Evolutionary conservation across 129 eudicot species (phyloP), one percentile per base, ranked within the genome.

Genomic region (Centella asiatica): DNA sequence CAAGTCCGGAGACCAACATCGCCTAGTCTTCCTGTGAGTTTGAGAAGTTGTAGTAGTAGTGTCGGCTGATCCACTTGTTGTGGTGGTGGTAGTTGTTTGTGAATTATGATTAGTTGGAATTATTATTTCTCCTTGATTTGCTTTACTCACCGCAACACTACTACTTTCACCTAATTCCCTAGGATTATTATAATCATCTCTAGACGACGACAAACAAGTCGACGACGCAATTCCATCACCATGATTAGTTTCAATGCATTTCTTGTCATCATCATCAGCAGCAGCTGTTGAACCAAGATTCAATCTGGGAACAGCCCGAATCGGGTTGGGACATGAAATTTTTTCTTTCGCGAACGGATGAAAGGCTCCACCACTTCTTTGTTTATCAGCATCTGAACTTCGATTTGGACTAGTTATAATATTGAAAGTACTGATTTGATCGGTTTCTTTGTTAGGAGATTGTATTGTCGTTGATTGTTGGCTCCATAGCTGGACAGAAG

Each of bases 1-100:
- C 78, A 93, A 81, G 57, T 93, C 99, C 44, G 99, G 99, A 10
- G 96, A 93, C 99, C 99, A 93, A 52, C 99, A 87, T 56, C 99
- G 54, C 68, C 99, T 68, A 14, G 95, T 86, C 76, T 93, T 93
- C 65, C 99, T 62, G 32, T 92, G 95, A 64, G 86, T 72, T 54
- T 92, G 98, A 36, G 81, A 54, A 55, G 40, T 64, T 5, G 77
- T 66, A 47, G 67, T 45, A 4, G 82, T n/a, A 57, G 49, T 76
- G 29, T 44, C 48, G 60, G 60, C 62, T n/a, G n/a, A n/a, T n/a
- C n/a, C n/a, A n/a, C n/a, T n/a, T n/a, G 28, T 45, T 57, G 22
- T 24, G n/a, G n/a, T 51, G 64, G 65, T 52, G 22, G 68, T 48
- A 14, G 69, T 71, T 46, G 80, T 57, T 74, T 86, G 95, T 23